Base-by-base conservation (phyloP, 1,284 basidiomycete species). In the Hypsizygus ulmarius region DNA sequence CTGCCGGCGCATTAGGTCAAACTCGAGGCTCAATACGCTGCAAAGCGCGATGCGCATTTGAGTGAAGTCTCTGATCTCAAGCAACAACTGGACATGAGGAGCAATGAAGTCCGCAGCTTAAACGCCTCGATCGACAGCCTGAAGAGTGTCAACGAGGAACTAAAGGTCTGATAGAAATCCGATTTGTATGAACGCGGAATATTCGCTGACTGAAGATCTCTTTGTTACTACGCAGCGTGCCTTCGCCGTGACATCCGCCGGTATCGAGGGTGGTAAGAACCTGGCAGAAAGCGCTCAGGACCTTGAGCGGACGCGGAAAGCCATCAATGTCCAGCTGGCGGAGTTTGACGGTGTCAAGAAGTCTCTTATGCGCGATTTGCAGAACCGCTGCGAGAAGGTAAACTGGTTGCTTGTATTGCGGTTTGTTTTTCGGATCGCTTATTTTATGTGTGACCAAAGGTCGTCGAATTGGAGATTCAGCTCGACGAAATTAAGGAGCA, bases 261-360 rank as follows among this genome's bases (percentile, higher is more conserved):
- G 95, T 46, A 93, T 96, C 61, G 92, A 95, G 65, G 94, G 95
- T 48, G 93, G 95, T 45, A 96, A 93, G 78, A 93, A 92, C 68
- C 81, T 99, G 38, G 95, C 93, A 43, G 91, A 96, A 72, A 94
- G 93, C 59, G 93, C 95, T 5, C 90, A 95, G 69, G 97, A 99
- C 70, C 84, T 99, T 59, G 97, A 99, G 71, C 81, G 95, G 45
- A 94, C 93, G 43, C 86, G 97, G 60, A 97, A 98, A 73, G 91
- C 93, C 14, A 95, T 98, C 74, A 95, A 95, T 58, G 85, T 93
- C 16, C 97, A 99, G 65, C 84, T 97, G 56, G 90, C 94, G 57
- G 97, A 99, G 67, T 99, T 99, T 67, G 97, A 99, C 66, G 88
- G 90, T 29, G 93, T 98, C 65, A 99, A 99, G 82, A 97, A 97